A percentile compares a stretch with the other conserved stretches of the same genome.
Evolutionary conservation across 2,329 filamentous ascomycete genomes (phyloP).

Genomic region (Blumeriella jaapii): DNA sequence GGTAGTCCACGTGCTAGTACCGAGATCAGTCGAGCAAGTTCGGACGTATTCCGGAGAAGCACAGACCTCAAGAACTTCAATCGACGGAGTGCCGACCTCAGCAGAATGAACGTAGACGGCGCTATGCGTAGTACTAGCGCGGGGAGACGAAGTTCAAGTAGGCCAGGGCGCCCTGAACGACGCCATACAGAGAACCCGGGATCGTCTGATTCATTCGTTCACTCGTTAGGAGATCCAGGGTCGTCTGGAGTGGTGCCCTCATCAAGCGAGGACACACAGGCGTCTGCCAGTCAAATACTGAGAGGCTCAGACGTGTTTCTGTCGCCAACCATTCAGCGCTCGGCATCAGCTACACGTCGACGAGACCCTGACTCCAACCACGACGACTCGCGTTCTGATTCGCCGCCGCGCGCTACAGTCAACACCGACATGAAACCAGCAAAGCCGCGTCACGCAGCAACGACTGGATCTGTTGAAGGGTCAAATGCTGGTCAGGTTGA

Average conservation of each 20-base stretch:
- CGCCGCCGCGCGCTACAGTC: constrained; percentile 12
- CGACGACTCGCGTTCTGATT: constrained; percentile 14
- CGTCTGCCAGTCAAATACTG: constrained; percentile 85
- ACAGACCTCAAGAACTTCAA: constrained; percentile 32
- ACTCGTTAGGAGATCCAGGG: constrained; percentile 62
- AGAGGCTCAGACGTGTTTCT: constrained; percentile 80
- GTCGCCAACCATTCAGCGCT: constrained; percentile 55
- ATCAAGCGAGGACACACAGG: constrained; percentile 58
- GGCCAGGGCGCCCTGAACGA: constrained; percentile 37
- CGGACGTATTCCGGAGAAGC: constrained; percentile 43
- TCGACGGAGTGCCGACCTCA: constrained; percentile 40
- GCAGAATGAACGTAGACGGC: constrained; percentile 32
- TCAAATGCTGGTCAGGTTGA: constrained; percentile 17
- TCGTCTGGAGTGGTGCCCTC: constrained; percentile 61
- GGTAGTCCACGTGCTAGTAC: constrained; percentile 43
- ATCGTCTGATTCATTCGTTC: constrained; percentile 64
- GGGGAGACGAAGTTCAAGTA: constrained; percentile 40
- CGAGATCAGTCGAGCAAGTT: constrained; percentile 41
- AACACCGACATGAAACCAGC: constrained; percentile 8
- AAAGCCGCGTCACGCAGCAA: constrained; percentile 13
- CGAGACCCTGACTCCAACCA: constrained; percentile 11
- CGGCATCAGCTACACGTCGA: constrained; percentile 24
- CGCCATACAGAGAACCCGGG: constrained; percentile 43
- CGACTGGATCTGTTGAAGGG: constrained; percentile 18
- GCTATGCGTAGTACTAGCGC: constrained; percentile 51